A percentile compares a stretch with the other conserved stretches of the same genome.
phyloP scores from a whole-genome alignment of 805 yeast species.

The Peterozyma xylosa region DNA sequence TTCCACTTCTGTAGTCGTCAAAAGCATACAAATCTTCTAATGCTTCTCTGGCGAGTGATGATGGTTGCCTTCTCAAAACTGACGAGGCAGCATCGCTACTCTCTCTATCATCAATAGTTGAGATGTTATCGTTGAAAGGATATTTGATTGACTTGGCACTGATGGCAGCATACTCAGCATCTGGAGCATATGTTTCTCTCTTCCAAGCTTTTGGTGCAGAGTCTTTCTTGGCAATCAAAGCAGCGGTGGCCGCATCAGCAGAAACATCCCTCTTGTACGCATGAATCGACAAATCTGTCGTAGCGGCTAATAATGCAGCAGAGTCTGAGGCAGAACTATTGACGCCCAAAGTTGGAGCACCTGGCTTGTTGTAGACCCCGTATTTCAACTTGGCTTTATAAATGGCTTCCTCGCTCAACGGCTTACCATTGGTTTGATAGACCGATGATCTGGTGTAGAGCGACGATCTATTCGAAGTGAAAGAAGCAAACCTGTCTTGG shows the following conservation, averaged over 20 bases:
- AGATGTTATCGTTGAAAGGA: conserved; percentile 17
- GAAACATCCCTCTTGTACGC: conserved; percentile 56
- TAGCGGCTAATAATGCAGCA: conserved; percentile 71
- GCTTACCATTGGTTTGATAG: conserved; percentile 65
- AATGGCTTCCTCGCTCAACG: conserved; percentile 65
- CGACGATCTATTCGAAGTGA: conserved; percentile 6
- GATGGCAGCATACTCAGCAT: conserved; percentile 39
- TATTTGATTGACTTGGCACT: conserved; percentile 25
- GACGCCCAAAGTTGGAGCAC: conserved; percentile 50
- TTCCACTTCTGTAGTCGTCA: conserved; percentile 34
- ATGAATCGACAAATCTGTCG: conserved; percentile 53
- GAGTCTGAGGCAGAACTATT: conserved; percentile 62
- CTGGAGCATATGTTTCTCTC: conserved; percentile 33
- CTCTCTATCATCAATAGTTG: conserved; percentile 20
- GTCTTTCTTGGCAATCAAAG: conserved; percentile 38
- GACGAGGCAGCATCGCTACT: conserved; percentile 34
- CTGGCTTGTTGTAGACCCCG: conserved; percentile 53
- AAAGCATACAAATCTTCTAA: conserved; percentile 33
- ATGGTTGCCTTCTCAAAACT: conserved; percentile 22
- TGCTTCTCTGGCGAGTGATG: conserved; percentile 25
- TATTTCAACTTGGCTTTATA: conserved; percentile 68
- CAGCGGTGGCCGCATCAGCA: conserved; percentile 64
- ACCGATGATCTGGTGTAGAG: conserved; percentile 27
- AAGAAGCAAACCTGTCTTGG: conserved; percentile 6
- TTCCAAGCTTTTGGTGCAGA: conserved; percentile 42